Evolutionary conservation across 192 early-diverging fungal genomes (phyloP).

Genomic region (Spizellomyces sp.): DNA sequence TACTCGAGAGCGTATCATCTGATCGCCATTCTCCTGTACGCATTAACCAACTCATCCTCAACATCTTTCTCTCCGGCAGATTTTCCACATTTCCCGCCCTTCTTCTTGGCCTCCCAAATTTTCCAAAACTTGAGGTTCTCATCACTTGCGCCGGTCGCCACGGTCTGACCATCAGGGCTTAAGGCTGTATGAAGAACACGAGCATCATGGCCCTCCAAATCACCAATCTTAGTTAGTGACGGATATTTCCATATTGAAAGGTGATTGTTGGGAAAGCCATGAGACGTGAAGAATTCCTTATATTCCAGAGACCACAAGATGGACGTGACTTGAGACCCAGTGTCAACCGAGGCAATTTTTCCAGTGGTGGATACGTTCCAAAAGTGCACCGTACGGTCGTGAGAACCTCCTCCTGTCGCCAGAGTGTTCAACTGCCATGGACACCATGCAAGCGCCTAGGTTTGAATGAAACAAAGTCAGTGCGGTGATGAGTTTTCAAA

Average conservation of each 20-base stretch:
- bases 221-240: conserved; percentile 48
- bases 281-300: conserved; percentile 57
- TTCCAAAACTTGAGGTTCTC: conserved; percentile 66
- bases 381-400: conserved; percentile 57
- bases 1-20: conserved; percentile 7
- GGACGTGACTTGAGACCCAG: conserved; percentile 62
- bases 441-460: conserved; percentile 90
- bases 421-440: conserved; percentile 79
- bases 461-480: background rate
- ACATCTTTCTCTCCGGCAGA: background rate
- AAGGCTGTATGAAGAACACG: conserved; percentile 50
- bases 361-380: conserved; percentile 54
- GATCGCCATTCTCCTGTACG: conserved; percentile 39
- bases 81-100: conserved; percentile 21
- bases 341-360: conserved; percentile 44
- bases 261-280: conserved; percentile 58
- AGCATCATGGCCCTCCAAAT: conserved; percentile 56
- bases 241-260: conserved; percentile 60
- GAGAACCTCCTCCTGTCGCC: conserved; percentile 59
- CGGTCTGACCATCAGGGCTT: conserved; percentile 59
- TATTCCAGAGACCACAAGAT: conserved; percentile 56
- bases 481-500: background rate
- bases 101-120: conserved; percentile 47
- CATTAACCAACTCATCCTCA: conserved; percentile 40
- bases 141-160: conserved; percentile 52